These are phyloP conservation scores for Trichophyton simii DNA, from an alignment of 2,329 filamentous ascomycete species.

Conservation along the genomic window DNA sequence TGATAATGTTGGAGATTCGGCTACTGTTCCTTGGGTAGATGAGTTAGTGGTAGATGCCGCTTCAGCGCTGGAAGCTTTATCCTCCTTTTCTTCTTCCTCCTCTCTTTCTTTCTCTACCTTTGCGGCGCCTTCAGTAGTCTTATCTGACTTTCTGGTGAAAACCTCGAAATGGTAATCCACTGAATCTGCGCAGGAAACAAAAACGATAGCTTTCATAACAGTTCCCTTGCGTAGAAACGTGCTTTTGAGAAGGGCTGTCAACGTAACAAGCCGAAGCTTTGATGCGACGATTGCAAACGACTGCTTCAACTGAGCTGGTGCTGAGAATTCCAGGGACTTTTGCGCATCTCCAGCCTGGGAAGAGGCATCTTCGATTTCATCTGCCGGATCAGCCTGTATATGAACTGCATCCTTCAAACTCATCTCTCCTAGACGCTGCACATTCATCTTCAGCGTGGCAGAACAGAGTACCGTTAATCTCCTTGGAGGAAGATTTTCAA, in stretches of 20 bases:
- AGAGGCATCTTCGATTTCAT: constrained; percentile 41
- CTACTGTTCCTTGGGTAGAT: constrained; percentile 30
- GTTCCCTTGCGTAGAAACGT: constrained; percentile 79
- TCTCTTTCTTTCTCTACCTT: constrained; percentile 14
- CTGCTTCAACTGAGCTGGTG: constrained; percentile 88
- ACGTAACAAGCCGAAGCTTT: constrained; percentile 78
- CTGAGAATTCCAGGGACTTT: constrained; percentile 54
- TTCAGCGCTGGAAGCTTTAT: background rate
- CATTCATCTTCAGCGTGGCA: constrained; percentile 95
- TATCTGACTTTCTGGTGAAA: constrained; percentile 41
- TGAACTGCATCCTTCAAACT: constrained; percentile 86
- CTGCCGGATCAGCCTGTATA: constrained; percentile 55
- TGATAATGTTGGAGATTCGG: constrained; percentile 58
- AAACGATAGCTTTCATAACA: constrained; percentile 93
- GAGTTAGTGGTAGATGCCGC: background rate
- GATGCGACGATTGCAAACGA: constrained; percentile 76
- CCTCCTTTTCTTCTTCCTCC: background rate
- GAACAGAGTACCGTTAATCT: constrained; percentile 85
- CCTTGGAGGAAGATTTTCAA: constrained; percentile 55
- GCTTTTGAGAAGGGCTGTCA: constrained; percentile 71
- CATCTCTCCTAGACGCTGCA: constrained; percentile 85
- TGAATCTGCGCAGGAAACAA: constrained; percentile 91
- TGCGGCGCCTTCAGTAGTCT: constrained; percentile 5
- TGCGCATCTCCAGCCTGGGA: constrained; percentile 33
- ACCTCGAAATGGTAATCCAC: constrained; percentile 94